A percentile compares a stretch with the other conserved stretches of the same genome.
phyloP scores from a whole-genome alignment of 495 filamentous ascomycete species.

The Aspergillus funiculosus region DNA sequence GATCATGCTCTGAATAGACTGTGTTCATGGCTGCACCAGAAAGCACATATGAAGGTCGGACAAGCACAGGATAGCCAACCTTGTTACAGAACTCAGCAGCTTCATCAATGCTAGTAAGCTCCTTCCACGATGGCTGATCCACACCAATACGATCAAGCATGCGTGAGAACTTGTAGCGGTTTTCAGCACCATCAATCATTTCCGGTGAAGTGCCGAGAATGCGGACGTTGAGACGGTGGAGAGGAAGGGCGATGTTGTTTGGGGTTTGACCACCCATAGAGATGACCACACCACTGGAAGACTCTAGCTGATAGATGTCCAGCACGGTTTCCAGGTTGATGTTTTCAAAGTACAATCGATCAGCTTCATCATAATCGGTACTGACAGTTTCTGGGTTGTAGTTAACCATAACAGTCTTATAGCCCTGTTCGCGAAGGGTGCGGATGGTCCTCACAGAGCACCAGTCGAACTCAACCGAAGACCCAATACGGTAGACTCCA shows the following conservation, averaged over 20 bases:
- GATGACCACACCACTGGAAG: conserved; percentile 83
- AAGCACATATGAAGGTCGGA: conserved; percentile 94
- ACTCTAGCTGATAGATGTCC: conserved; percentile 91
- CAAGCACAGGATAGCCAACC: conserved; percentile 89
- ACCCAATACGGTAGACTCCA: conserved; percentile 95
- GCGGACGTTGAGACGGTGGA: conserved; percentile 83
- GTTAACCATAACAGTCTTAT: conserved; percentile 99
- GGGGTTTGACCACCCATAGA: conserved; percentile 98
- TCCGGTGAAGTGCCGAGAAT: conserved; percentile 93
- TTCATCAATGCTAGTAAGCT: conserved; percentile 84
- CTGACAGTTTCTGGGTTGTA: conserved; percentile 92
- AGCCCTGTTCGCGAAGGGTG: conserved; percentile 77
- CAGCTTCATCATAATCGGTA: conserved; percentile 96
- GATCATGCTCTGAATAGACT: conserved; percentile 85
- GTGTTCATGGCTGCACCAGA: conserved; percentile 99
- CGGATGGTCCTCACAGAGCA: conserved; percentile 96
- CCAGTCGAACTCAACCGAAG: conserved; percentile 98
- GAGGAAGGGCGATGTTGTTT: conserved; percentile 92
- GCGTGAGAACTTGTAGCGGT: conserved; percentile 97
- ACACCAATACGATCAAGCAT: conserved; percentile 93
- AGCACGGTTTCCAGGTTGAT: conserved; percentile 92
- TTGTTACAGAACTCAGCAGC: conserved; percentile 79
- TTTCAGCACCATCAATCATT: conserved; percentile 98
- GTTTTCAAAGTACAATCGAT: conserved; percentile 94
- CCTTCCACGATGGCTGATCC: conserved; percentile 96